These are phyloP conservation scores for Candida stauntonica DNA, from an alignment of 805 yeast genomes.

Conservation along the genomic window DNA sequence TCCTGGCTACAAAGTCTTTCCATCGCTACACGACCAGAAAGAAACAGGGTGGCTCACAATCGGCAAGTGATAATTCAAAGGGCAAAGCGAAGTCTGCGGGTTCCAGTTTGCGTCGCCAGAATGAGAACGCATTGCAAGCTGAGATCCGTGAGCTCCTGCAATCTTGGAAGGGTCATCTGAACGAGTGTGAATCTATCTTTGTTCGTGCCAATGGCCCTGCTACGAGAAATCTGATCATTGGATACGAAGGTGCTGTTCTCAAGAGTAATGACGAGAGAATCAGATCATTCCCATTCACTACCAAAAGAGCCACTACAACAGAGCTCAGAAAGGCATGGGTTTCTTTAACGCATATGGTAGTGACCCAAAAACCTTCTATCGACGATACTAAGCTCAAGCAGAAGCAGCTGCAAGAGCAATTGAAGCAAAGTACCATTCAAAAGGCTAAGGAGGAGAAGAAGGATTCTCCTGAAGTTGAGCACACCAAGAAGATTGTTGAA, in stretches of 20 bases:
- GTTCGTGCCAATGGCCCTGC: slow-evolving; percentile 75
- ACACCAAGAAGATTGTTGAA: slow-evolving; percentile 53
- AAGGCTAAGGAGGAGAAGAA: slow-evolving; percentile 19
- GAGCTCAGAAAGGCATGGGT: slow-evolving; percentile 86
- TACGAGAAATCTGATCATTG: slow-evolving; percentile 60
- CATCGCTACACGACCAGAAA: slow-evolving; percentile 95
- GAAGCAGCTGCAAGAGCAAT: slow-evolving; percentile 28
- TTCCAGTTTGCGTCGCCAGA: slow-evolving; percentile 80
- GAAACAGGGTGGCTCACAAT: slow-evolving; percentile 96
- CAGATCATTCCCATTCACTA: slow-evolving; percentile 78
- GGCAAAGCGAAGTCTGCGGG: slow-evolving; percentile 98
- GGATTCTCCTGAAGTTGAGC: slow-evolving; percentile 39
- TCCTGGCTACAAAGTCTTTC: slow-evolving; percentile 76
- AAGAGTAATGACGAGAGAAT: slow-evolving; percentile 56
- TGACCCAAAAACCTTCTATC: slow-evolving; percentile 50
- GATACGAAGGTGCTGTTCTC: slow-evolving; percentile 56
- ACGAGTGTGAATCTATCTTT: slow-evolving; percentile 64
- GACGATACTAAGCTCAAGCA: slow-evolving; percentile 28
- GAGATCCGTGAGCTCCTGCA: slow-evolving; percentile 71
- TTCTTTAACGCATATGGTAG: slow-evolving; percentile 57
- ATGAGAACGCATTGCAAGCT: slow-evolving; percentile 74
- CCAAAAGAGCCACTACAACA: slow-evolving; percentile 76
- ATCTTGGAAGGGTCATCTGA: slow-evolving; percentile 59
- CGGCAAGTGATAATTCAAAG: slow-evolving; percentile 84
- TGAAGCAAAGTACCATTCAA: slow-evolving; percentile 27